Percentiles rank a stretch among this genome's conserved stretches.
These are phyloP conservation scores for Malbranchea cinnamomea DNA, from an alignment of 2,329 filamentous ascomycete genomes.

Conservation along the genomic window DNA sequence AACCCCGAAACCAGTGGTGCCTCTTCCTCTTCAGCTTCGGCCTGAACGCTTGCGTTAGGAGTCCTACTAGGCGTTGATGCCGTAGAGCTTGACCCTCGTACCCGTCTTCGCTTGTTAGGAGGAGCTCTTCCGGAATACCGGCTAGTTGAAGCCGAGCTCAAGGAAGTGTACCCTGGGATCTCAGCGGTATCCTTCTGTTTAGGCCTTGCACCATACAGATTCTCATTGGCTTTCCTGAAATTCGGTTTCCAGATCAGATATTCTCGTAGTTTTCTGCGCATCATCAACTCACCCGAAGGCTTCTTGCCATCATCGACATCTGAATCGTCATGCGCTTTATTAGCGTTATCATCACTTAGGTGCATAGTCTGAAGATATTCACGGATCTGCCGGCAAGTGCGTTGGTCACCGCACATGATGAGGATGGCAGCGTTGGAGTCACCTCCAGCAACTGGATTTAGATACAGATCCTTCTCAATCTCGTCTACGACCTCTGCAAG, in stretches of 20 bases:
- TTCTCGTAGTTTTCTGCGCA: constrained; percentile 70
- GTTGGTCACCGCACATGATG: constrained; percentile 86
- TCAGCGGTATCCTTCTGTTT: constrained; percentile 13
- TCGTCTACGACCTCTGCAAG: constrained; percentile 84
- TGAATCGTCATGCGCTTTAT: constrained; percentile 15
- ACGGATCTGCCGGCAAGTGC: constrained; percentile 72
- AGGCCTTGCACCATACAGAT: constrained; percentile 20
- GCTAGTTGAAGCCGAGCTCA: constrained; percentile 10
- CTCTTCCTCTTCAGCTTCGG: constrained; percentile 67
- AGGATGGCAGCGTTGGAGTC: constrained; percentile 84
- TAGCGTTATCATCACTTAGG: constrained; percentile 24
- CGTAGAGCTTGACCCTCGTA: constrained; percentile 58
- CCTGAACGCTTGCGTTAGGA: constrained; percentile 59
- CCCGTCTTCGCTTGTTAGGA: constrained; percentile 69
- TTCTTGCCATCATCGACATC: constrained; percentile 17
- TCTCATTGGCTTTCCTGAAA: constrained; percentile 63
- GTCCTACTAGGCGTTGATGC: constrained; percentile 44
- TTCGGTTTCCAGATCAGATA: constrained; percentile 86
- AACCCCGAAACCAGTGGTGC: constrained; percentile 68
- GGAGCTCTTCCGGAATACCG: constrained; percentile 48
- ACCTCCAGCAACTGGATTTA: constrained; percentile 60
- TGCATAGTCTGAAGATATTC: constrained; percentile 91
- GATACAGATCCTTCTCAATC: constrained; percentile 79
- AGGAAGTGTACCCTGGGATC: constrained; percentile 12
- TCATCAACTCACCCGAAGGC: constrained; percentile 71